A percentile compares a stretch with the other conserved stretches of the same genome.
Evolutionary conservation across 2,329 filamentous ascomycete genomes (phyloP).

Genomic region (Pseudohalonectria lignicola): DNA sequence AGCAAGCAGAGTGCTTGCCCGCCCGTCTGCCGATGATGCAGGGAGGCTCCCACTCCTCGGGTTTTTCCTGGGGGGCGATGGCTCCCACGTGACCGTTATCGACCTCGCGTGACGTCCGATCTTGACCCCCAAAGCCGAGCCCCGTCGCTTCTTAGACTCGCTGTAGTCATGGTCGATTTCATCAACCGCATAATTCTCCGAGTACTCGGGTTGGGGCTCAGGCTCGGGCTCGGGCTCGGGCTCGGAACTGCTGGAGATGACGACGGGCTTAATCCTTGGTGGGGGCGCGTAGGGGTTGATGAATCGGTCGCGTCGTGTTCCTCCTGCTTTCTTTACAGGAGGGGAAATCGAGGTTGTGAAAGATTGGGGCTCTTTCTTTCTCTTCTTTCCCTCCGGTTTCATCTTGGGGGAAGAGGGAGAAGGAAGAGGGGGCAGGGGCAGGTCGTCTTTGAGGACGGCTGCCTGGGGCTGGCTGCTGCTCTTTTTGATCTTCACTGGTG

Average conservation of each 20-base stretch:
- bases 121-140: background rate
- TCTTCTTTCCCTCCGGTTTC: too few relatives aligned
- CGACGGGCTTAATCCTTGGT: conserved; percentile 22
- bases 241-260: conserved; percentile 21
- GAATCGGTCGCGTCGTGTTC: conserved; percentile 10
- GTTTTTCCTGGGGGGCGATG: background rate
- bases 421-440: background rate
- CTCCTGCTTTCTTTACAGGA: background rate
- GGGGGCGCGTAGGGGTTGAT: conserved; percentile 14
- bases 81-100: too few relatives aligned
- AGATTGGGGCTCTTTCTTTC: background rate
- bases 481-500: background rate
- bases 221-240: too few relatives aligned
- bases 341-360: background rate
- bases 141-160: conserved; percentile 7
- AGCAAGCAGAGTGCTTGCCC: too few relatives aligned
- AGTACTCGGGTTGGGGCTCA: conserved; percentile 16
- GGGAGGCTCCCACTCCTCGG: background rate
- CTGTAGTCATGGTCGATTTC: conserved; percentile 19
- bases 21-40: too few relatives aligned
- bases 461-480: background rate
- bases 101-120: background rate
- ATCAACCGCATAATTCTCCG: conserved; percentile 26
- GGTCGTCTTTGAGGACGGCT: background rate
- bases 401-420: too few relatives aligned